These are phyloP conservation scores for Paspalum vaginatum DNA, from an alignment of 176 grass and related monocot species.

Conservation along the genomic window DNA sequence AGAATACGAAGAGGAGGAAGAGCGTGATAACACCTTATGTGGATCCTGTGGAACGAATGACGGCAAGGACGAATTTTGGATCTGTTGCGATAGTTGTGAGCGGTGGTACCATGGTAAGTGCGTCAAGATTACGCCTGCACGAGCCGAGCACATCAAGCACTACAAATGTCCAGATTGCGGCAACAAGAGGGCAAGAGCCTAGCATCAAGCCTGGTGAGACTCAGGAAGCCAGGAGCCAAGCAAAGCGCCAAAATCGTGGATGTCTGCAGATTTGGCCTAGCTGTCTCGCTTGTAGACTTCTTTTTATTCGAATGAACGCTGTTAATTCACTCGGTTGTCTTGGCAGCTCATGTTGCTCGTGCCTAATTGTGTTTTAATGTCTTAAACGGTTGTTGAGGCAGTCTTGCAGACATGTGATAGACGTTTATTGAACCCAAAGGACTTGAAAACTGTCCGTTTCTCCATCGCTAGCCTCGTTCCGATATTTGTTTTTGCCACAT, in stretches of 20 bases:
- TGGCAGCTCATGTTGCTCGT: slow-evolving; percentile 46
- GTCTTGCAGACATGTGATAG: slow-evolving; percentile 40
- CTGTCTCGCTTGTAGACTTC: slow-evolving; percentile 61
- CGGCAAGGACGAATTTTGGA: slow-evolving; percentile 91
- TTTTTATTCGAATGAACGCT: slow-evolving; percentile 42
- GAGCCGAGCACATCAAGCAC: slow-evolving; percentile 94
- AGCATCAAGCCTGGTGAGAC: not conserved
- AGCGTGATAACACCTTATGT: slow-evolving; percentile 83
- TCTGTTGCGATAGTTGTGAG: slow-evolving; percentile 86
- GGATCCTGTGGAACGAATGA: slow-evolving; percentile 83
- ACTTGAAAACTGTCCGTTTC: slow-evolving; percentile 45
- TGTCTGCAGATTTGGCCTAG: slow-evolving; percentile 53
- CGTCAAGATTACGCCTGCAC: slow-evolving; percentile 87
- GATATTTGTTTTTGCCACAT: too few relatives aligned
- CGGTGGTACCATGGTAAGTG: slow-evolving; percentile 96
- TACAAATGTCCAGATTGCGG: slow-evolving; percentile 95
- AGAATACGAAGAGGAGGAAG: slow-evolving; percentile 74
- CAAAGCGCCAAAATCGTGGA: slow-evolving; percentile 4
- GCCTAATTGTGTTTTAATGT: slow-evolving; percentile 50
- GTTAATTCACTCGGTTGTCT: slow-evolving; percentile 44
- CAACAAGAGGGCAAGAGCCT: slow-evolving; percentile 72
- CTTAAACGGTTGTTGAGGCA: slow-evolving; percentile 44
- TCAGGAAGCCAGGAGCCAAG: slow-evolving; percentile 30
- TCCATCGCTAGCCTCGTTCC: too few relatives aligned
- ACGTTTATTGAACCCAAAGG: slow-evolving; percentile 20